Evolutionary conservation across 805 yeast genomes (phyloP).

Genomic region (Candida fluviatilis): DNA sequence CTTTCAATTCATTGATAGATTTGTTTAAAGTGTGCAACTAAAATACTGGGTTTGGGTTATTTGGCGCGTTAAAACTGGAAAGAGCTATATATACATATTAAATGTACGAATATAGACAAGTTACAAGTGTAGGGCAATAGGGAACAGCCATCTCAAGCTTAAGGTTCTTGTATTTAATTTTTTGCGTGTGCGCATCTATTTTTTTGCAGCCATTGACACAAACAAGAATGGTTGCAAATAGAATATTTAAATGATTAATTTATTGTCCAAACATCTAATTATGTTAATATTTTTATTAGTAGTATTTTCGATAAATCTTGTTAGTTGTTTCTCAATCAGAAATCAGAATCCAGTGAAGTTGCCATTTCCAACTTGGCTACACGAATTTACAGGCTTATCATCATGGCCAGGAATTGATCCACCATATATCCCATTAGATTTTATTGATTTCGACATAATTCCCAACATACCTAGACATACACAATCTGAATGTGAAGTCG

Average conservation of each 20-base stretch:
- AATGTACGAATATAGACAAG: too few species aligned
- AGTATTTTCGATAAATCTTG: not conserved
- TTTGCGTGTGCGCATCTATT: too few species aligned
- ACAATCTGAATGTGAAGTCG: constrained; percentile 55
- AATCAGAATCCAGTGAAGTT: constrained; percentile 8
- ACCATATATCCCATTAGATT: constrained; percentile 80
- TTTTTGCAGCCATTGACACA: too few species aligned
- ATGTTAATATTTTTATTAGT: not conserved
- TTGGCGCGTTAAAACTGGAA: too few species aligned
- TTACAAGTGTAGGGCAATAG: too few species aligned
- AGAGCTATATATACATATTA: too few species aligned
- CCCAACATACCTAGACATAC: constrained; percentile 47
- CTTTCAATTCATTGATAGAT: too few species aligned
- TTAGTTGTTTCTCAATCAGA: not conserved
- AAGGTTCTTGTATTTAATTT: too few species aligned
- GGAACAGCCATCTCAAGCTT: too few species aligned
- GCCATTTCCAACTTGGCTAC: constrained; percentile 79
- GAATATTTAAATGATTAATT: not conserved
- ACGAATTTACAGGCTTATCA: constrained; percentile 64
- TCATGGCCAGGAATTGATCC: constrained; percentile 88
- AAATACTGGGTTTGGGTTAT: too few species aligned
- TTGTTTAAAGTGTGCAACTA: too few species aligned
- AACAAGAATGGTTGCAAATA: constrained; percentile 2
- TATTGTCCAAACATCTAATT: too few species aligned
- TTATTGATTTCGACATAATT: constrained; percentile 52